Conservation (phyloP, 106 monocot species). For the Xerophyta viscosa region DNA sequence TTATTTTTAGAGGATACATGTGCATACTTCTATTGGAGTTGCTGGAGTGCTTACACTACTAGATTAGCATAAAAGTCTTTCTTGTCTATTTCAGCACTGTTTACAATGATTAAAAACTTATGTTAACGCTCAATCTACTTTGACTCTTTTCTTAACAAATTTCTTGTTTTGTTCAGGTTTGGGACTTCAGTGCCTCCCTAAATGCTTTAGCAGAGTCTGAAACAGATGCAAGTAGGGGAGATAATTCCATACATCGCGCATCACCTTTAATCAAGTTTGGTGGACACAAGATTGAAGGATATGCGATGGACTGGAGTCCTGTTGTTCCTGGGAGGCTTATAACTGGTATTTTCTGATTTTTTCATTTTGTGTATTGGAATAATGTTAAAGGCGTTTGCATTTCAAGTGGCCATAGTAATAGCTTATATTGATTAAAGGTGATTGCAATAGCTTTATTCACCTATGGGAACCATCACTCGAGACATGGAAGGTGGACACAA, state of each 20-base stretch:
- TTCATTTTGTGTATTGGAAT: too few relatives aligned
- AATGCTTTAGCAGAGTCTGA: constrained; percentile 76
- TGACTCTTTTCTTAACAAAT: too few relatives aligned
- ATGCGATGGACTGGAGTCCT: constrained; percentile 95
- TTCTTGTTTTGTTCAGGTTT: constrained; percentile 44
- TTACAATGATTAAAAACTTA: too few relatives aligned
- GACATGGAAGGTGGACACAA: constrained; percentile 76
- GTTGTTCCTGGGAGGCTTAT: constrained; percentile 87
- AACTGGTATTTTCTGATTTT: constrained; percentile 55
- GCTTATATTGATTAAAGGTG: constrained; percentile 35
- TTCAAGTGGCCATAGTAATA: too few relatives aligned
- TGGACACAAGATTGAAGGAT: constrained; percentile 86
- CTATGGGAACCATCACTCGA: constrained; percentile 85
- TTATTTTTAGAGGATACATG: too few relatives aligned
- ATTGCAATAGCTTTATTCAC: constrained; percentile 72
- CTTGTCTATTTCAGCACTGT: too few relatives aligned
- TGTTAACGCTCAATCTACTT: too few relatives aligned
- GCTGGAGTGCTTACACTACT: too few relatives aligned
- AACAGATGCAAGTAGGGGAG: constrained; percentile 31
- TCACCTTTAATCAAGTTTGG: constrained; percentile 60
- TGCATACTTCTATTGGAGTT: too few relatives aligned
- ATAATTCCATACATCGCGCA: constrained; percentile 34
- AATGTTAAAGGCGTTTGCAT: too few relatives aligned
- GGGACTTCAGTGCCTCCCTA: constrained; percentile 70
- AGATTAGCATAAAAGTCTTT: too few relatives aligned